Percentiles rank a stretch among this genome's conserved stretches.
phyloP scores from a whole-genome alignment of 2,329 filamentous ascomycete species.

The Penicillium expansum region DNA sequence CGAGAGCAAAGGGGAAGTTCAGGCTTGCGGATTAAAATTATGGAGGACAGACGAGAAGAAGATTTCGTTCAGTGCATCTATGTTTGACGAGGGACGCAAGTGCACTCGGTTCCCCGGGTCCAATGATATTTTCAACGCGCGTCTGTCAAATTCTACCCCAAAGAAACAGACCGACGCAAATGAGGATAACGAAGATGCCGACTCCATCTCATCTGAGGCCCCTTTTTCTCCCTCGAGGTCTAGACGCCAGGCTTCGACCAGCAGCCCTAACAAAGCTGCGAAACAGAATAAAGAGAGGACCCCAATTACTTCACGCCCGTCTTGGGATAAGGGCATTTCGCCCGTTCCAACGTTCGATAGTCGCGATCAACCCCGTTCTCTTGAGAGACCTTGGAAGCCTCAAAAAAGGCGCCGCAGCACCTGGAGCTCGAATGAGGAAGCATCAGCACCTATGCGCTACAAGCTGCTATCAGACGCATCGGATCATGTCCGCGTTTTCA shows the following conservation, averaged over 20 bases:
- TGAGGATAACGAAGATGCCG: not conserved
- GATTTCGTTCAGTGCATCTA: not conserved
- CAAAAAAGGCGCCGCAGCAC: not conserved
- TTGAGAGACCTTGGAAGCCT: not conserved
- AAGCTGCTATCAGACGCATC: constrained; percentile 18
- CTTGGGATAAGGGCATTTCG: no score
- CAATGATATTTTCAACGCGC: not conserved
- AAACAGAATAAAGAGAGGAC: not conserved
- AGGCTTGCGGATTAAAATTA: not conserved
- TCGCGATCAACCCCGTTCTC: not conserved
- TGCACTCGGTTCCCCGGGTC: not conserved
- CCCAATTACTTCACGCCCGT: accelerated
- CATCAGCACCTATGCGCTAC: constrained; percentile 7
- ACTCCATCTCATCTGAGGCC: not conserved
- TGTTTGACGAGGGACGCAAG: not conserved
- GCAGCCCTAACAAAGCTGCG: not conserved
- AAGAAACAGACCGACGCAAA: not conserved
- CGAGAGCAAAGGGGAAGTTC: not conserved
- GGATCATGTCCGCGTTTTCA: constrained; percentile 15
- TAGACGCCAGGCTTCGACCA: not conserved
- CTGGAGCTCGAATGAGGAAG: not conserved
- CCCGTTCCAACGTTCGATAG: no score
- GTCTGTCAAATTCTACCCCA: not conserved
- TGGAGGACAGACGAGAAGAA: not conserved
- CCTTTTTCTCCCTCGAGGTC: not conserved